A percentile compares a stretch with the other conserved stretches of the same genome.
Conservation (phyloP, 176 grass and related monocot genomes). For the Carex pumila region DNA sequence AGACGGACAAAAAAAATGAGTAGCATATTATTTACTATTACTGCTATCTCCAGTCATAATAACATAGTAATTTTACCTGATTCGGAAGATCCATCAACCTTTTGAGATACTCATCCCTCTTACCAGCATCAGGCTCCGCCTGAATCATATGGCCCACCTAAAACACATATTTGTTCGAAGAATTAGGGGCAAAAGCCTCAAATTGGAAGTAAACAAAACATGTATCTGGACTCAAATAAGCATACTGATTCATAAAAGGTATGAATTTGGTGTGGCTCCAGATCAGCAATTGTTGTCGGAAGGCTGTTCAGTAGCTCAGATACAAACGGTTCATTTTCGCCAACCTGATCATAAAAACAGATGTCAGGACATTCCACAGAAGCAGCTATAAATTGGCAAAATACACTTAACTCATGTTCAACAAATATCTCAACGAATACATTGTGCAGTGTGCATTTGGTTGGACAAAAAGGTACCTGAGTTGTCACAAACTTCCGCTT, state of each 20-base stretch:
- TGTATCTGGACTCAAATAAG: slow-evolving; percentile 18
- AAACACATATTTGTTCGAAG: slow-evolving; percentile 8
- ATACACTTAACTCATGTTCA: slow-evolving; percentile 2
- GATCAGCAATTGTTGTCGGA: slow-evolving; percentile 74
- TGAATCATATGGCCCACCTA: slow-evolving; percentile 99
- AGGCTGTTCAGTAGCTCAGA: slow-evolving; percentile 79
- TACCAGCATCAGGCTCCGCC: slow-evolving; percentile 82
- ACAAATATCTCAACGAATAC: not conserved
- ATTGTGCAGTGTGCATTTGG: not conserved
- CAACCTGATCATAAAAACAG: slow-evolving; percentile 51
- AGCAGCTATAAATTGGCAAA: not conserved
- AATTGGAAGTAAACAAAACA: slow-evolving; percentile 4
- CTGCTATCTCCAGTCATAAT: not conserved
- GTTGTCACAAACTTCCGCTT: slow-evolving; percentile 95
- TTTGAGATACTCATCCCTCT: slow-evolving; percentile 98
- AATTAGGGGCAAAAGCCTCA: not conserved
- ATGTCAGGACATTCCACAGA: slow-evolving; percentile 12
- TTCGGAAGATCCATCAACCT: slow-evolving; percentile 99
- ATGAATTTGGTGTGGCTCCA: slow-evolving; percentile 98
- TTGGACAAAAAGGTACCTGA: slow-evolving; percentile 47
- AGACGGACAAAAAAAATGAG: not conserved
- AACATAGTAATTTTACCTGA: slow-evolving; percentile 36
- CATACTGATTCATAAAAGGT: slow-evolving; percentile 97
- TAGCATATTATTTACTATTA: slow-evolving; percentile 20
- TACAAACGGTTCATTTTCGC: slow-evolving; percentile 96